Conservation (phyloP, 805 yeast species). For the Candida hungchunana region DNA sequence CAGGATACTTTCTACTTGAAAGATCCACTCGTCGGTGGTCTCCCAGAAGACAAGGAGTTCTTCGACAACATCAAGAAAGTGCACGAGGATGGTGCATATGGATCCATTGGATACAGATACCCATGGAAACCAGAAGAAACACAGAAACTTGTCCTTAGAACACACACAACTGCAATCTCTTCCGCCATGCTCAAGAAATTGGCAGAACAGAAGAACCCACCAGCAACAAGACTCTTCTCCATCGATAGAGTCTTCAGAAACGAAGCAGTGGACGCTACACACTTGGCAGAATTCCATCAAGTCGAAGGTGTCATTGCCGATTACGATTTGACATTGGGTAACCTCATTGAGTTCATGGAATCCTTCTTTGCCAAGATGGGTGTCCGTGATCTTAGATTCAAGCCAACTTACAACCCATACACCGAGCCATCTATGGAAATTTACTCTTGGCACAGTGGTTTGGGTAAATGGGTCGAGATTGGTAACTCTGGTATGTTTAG, state of each 20-base stretch:
- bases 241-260: slow-evolving; percentile 98
- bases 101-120: slow-evolving; percentile 96
- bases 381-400: slow-evolving; percentile 89
- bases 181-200: slow-evolving; percentile 81
- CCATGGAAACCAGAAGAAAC: slow-evolving; percentile 95
- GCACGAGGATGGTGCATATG: slow-evolving; percentile 86
- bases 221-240: slow-evolving; percentile 87
- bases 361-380: slow-evolving; percentile 97
- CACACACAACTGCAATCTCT: slow-evolving; percentile 96
- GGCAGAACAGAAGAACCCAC: slow-evolving; percentile 66
- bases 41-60: slow-evolving; percentile 78
- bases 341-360: slow-evolving; percentile 97
- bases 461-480: slow-evolving; percentile 97
- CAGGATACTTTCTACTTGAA: slow-evolving; percentile 98
- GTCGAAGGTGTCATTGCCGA: slow-evolving; percentile 99
- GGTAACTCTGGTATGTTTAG: slow-evolving; percentile 99
- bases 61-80: slow-evolving; percentile 75
- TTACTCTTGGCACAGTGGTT: slow-evolving; percentile 92
- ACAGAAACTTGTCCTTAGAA: slow-evolving; percentile 86
- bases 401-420: slow-evolving; percentile 98
- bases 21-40: slow-evolving; percentile 79
- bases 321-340: slow-evolving; percentile 90
- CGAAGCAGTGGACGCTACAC: slow-evolving; percentile 99
- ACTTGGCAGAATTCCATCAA: slow-evolving; percentile 98
- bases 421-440: slow-evolving; percentile 99